phyloP scores from a whole-genome alignment of 345 rosid species.

The Salix arbutifolia region DNA sequence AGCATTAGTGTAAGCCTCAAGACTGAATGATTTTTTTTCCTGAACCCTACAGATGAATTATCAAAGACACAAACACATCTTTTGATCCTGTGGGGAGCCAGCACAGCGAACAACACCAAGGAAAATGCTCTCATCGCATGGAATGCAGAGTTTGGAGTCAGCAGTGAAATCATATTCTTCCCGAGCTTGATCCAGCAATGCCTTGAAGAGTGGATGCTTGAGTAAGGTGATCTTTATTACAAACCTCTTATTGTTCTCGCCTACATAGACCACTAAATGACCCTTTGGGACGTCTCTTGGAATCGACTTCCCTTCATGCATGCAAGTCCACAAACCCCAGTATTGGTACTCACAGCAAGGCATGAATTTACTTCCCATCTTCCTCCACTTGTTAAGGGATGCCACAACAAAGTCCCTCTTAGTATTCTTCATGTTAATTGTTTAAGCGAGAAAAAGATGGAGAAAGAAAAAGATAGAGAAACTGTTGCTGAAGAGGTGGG shows the following conservation, averaged over 20 bases:
- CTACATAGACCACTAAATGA: conserved; percentile 76
- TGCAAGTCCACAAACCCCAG: conserved; percentile 41
- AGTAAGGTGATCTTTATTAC: conserved; percentile 68
- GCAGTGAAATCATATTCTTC: conserved; percentile 62
- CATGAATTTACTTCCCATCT: conserved; percentile 39
- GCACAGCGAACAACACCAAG: conserved; percentile 66
- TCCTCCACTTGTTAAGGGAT: conserved; percentile 52
- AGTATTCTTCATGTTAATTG: conserved; percentile 23
- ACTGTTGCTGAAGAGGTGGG: conserved; percentile 4
- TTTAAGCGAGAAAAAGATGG: background rate
- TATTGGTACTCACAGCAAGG: conserved; percentile 44
- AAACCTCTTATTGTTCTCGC: conserved; percentile 58
- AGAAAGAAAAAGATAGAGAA: conserved; percentile 7
- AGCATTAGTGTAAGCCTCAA: conserved; percentile 27
- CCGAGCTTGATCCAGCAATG: conserved; percentile 66
- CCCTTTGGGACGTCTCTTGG: conserved; percentile 88
- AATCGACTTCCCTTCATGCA: conserved; percentile 39
- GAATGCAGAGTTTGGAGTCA: conserved; percentile 67
- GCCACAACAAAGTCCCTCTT: conserved; percentile 42
- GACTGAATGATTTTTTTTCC: conserved; percentile 19
- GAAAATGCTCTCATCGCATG: conserved; percentile 69
- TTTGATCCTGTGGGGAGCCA: conserved; percentile 37
- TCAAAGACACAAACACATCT: conserved; percentile 32
- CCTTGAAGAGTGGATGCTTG: conserved; percentile 69
- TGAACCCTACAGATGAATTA: conserved; percentile 8